A percentile compares a stretch with the other conserved stretches of the same genome.
These are phyloP conservation scores for Phaffia tasmanica DNA, from an alignment of 768 basidiomycete species.

Conservation along the genomic window DNA sequence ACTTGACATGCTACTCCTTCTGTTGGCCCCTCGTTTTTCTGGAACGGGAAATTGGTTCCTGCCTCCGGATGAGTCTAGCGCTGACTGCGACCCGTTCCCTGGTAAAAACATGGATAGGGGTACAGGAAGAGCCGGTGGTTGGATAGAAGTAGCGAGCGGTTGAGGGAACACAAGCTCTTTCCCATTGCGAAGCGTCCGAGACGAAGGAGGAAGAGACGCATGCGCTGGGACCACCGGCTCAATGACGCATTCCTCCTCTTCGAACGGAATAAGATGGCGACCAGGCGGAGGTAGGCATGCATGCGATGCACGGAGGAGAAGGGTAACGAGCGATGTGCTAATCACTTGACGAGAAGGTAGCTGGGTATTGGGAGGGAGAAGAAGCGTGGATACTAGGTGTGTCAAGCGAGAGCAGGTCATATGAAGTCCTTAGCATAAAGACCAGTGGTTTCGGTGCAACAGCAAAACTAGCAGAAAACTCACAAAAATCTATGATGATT, in stretches of 20 bases:
- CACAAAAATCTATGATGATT: slow-evolving; percentile 15
- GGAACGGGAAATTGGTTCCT: slow-evolving; percentile 5
- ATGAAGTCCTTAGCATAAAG: neutral
- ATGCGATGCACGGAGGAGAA: slow-evolving; percentile 21
- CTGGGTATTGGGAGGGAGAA: slow-evolving; percentile 8
- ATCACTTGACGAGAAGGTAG: slow-evolving; percentile 19
- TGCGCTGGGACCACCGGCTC: slow-evolving; percentile 1
- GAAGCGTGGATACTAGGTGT: slow-evolving; percentile 14
- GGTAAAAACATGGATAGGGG: neutral
- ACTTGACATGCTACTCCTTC: slow-evolving; percentile 2
- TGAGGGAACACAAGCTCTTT: slow-evolving; percentile 20
- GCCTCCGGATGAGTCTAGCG: neutral
- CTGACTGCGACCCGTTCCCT: neutral
- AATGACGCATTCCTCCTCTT: slow-evolving; percentile 21
- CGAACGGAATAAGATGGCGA: slow-evolving; percentile 23
- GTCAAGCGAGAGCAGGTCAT: neutral
- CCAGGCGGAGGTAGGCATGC: slow-evolving; percentile 7
- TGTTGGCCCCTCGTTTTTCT: slow-evolving; percentile 4
- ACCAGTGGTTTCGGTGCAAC: neutral
- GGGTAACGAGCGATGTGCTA: slow-evolving; percentile 16
- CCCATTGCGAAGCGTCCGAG: slow-evolving; percentile 13
- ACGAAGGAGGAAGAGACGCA: slow-evolving; percentile 5
- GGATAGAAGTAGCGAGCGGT: slow-evolving; percentile 15
- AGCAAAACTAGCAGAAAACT: neutral
- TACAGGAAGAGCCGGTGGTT: neutral